A percentile compares a stretch with the other conserved stretches of the same genome.
Conservation (phyloP, 345 rosid genomes). For the Populus pruinosa region DNA sequence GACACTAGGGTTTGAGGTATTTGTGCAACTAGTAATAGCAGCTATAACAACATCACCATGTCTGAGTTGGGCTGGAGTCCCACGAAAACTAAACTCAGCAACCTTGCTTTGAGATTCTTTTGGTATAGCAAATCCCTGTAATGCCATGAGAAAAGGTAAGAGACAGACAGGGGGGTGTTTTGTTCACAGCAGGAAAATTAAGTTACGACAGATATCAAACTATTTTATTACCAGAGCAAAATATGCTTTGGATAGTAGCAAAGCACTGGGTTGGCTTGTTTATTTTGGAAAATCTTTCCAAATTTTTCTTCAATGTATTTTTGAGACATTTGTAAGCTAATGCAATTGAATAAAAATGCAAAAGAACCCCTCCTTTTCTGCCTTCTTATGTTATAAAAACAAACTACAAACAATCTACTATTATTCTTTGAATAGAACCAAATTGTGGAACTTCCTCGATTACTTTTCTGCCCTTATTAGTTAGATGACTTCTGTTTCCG, state of each 20-base stretch:
- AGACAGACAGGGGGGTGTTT: neutral
- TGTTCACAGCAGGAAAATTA: neutral
- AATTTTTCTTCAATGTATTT: neutral
- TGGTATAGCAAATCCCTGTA: slow-evolving; percentile 77
- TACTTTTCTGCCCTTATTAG: too few species aligned
- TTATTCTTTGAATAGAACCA: neutral
- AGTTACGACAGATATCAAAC: neutral
- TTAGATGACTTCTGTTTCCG: too few species aligned
- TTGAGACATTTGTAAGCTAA: neutral
- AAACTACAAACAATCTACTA: neutral
- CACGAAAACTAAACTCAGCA: slow-evolving; percentile 61
- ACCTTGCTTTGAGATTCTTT: slow-evolving; percentile 75
- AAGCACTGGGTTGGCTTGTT: too few species aligned
- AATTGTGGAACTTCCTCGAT: too few species aligned
- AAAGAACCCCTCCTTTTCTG: neutral
- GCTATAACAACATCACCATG: slow-evolving; percentile 95
- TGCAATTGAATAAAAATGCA: neutral
- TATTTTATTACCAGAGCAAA: neutral
- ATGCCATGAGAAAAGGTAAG: neutral
- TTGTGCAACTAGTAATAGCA: slow-evolving; percentile 96
- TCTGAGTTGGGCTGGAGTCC: slow-evolving; percentile 61
- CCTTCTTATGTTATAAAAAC: neutral
- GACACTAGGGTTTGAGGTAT: slow-evolving; percentile 93
- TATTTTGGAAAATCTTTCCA: neutral
- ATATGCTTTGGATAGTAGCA: neutral